Conservation (phyloP, 225 moss, liverwort and hornwort species). For the Pseudisothecium myosuroides region DNA sequence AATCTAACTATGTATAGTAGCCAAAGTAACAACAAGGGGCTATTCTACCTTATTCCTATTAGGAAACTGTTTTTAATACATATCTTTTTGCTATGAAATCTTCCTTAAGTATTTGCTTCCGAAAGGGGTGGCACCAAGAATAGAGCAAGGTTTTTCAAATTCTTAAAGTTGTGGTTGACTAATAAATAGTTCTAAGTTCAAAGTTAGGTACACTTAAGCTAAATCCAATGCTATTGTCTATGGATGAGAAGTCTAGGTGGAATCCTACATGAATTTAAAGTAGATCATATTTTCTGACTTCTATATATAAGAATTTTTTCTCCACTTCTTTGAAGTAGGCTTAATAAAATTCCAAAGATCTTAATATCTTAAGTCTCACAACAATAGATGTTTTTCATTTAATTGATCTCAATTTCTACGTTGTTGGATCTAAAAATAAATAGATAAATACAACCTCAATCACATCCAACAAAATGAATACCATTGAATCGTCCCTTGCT, state of each 20-base stretch:
- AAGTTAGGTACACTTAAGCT: background rate
- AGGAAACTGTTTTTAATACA: background rate
- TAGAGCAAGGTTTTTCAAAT: background rate
- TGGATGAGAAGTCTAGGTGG: background rate
- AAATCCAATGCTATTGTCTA: background rate
- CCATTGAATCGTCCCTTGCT: background rate
- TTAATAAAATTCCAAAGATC: accelerated
- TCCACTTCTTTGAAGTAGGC: no score
- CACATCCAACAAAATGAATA: background rate
- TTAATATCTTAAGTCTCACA: background rate
- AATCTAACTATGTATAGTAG: background rate
- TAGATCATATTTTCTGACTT: background rate
- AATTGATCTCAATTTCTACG: background rate
- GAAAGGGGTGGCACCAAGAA: background rate
- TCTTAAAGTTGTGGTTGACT: background rate
- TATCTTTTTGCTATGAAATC: no score
- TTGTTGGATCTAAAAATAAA: background rate
- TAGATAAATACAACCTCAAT: background rate
- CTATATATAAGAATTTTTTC: accelerated
- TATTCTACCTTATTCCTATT: background rate
- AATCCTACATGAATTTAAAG: background rate
- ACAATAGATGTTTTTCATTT: background rate
- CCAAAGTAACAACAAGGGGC: background rate
- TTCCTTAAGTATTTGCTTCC: background rate
- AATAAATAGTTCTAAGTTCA: background rate